Evolutionary conservation across 1,284 basidiomycete species (phyloP).

Genomic region (Trametes pubescens): DNA sequence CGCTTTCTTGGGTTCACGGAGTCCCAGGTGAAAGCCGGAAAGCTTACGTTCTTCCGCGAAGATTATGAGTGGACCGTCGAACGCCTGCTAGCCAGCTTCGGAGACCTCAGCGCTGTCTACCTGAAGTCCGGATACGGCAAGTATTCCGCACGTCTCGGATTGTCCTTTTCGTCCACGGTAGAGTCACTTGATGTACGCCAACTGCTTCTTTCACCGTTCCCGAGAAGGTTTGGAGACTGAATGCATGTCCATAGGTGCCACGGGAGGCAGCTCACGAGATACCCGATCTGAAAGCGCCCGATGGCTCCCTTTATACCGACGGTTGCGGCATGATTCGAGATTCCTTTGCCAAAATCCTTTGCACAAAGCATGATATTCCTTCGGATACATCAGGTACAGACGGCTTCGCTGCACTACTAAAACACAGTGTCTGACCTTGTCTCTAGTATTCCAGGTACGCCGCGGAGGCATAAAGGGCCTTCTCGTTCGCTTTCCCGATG

Average conservation of each 20-base stretch:
- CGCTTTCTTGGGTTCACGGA: slow-evolving; percentile 36
- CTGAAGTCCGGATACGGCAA: slow-evolving; percentile 34
- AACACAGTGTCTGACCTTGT: not conserved
- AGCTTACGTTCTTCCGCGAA: slow-evolving; percentile 36
- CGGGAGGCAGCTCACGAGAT: slow-evolving; percentile 23
- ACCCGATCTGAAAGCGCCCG: slow-evolving; percentile 27
- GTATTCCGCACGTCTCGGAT: slow-evolving; percentile 35
- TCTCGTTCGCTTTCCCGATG: slow-evolving; percentile 34
- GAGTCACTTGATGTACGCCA: slow-evolving; percentile 32
- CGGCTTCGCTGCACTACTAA: not conserved
- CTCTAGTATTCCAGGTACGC: slow-evolving; percentile 35
- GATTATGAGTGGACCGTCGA: slow-evolving; percentile 33
- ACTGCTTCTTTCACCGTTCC: not conserved
- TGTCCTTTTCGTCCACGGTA: slow-evolving; percentile 38
- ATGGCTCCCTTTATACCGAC: slow-evolving; percentile 35
- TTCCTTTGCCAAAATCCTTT: slow-evolving; percentile 30
- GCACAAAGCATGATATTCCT: slow-evolving; percentile 24
- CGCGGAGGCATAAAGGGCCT: slow-evolving; percentile 36
- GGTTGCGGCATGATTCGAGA: slow-evolving; percentile 37
- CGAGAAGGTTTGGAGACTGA: not conserved
- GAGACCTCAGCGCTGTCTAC: slow-evolving; percentile 34
- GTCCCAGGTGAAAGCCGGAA: slow-evolving; percentile 33
- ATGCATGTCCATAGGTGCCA: slow-evolving; percentile 22
- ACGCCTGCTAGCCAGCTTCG: slow-evolving; percentile 27
- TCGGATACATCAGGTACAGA: slow-evolving; percentile 29